A percentile compares a stretch with the other conserved stretches of the same genome.
Conservation (phyloP, 352 stramenopile genomes). For the Globisporangium sylvaticum region DNA sequence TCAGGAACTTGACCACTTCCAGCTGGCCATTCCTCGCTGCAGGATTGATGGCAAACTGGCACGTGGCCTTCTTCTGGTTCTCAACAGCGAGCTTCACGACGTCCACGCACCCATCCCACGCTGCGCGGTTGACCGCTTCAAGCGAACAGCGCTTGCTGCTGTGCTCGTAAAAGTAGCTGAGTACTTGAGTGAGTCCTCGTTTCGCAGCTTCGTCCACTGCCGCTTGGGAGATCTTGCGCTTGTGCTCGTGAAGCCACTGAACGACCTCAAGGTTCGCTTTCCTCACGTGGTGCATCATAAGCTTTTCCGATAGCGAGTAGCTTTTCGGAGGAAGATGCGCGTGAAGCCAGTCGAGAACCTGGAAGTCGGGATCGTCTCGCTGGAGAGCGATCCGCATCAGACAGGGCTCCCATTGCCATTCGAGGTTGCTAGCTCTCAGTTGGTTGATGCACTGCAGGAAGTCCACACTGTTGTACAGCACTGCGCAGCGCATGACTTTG, state of each 20-base stretch:
- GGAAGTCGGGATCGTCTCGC: not conserved
- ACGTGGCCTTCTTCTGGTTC: not conserved
- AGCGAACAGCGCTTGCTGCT: not conserved
- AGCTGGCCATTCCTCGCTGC: not conserved
- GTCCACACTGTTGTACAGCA: not conserved
- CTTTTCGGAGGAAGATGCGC: not conserved
- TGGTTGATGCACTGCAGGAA: not conserved
- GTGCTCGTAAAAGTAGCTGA: not conserved
- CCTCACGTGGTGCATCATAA: not conserved
- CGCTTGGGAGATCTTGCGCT: not conserved
- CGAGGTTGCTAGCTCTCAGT: not conserved
- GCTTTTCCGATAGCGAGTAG: not conserved
- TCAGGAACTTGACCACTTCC: not conserved
- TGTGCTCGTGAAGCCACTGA: not conserved
- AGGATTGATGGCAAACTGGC: not conserved
- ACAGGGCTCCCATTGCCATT: not conserved
- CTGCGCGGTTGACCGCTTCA: not conserved
- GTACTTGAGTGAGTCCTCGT: not conserved
- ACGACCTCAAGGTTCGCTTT: not conserved
- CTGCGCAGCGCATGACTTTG: not conserved
- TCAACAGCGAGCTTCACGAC: not conserved
- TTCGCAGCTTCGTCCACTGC: not conserved
- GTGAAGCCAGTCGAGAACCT: constrained; percentile 1
- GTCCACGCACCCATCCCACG: not conserved
- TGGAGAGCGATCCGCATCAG: not conserved